Evolutionary conservation across 1,284 basidiomycete species (phyloP).

Genomic region (Meira miltonrushii): DNA sequence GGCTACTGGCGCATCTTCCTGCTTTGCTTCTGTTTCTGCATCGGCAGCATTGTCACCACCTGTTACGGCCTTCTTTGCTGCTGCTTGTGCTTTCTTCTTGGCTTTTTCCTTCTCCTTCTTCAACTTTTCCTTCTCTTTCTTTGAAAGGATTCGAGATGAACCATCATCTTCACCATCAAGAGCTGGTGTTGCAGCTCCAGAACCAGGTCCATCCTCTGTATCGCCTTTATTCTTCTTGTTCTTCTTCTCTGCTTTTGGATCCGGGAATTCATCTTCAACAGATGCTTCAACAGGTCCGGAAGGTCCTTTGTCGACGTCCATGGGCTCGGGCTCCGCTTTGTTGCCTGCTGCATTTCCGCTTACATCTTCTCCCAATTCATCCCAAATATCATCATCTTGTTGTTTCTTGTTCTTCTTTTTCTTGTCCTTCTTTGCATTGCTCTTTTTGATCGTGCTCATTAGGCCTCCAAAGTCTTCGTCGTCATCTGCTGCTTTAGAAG

Average conservation of each 20-base stretch:
- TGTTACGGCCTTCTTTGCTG: slow-evolving; percentile 35
- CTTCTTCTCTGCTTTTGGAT: slow-evolving; percentile 25
- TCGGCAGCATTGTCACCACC: slow-evolving; percentile 10
- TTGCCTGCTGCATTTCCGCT: slow-evolving; percentile 24
- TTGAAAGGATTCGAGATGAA: slow-evolving; percentile 33
- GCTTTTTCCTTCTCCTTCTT: slow-evolving; percentile 52
- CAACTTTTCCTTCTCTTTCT: slow-evolving; percentile 51
- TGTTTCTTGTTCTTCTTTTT: slow-evolving; percentile 41
- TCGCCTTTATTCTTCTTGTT: slow-evolving; percentile 19
- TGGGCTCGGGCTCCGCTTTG: slow-evolving; percentile 11
- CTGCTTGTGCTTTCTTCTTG: slow-evolving; percentile 48
- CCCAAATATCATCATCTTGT: slow-evolving; percentile 42
- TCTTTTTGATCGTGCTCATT: slow-evolving; percentile 24
- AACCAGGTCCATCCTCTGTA: slow-evolving; percentile 22
- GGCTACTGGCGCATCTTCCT: not conserved
- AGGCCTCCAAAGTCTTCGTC: slow-evolving; percentile 38
- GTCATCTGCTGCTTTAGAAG: slow-evolving; percentile 23
- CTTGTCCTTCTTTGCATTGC: slow-evolving; percentile 29
- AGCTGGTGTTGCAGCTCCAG: slow-evolving; percentile 5
- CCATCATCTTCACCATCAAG: slow-evolving; percentile 14
- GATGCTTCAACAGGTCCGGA: slow-evolving; percentile 22
- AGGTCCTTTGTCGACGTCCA: slow-evolving; percentile 27
- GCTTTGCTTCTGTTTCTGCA: slow-evolving; percentile 4
- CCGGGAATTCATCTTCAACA: slow-evolving; percentile 29
- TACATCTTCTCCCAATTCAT: slow-evolving; percentile 42